Percentiles rank a stretch among this genome's conserved stretches.
Conservation (phyloP, 257 asterid species). For the Nicotiana obtusifolia region DNA sequence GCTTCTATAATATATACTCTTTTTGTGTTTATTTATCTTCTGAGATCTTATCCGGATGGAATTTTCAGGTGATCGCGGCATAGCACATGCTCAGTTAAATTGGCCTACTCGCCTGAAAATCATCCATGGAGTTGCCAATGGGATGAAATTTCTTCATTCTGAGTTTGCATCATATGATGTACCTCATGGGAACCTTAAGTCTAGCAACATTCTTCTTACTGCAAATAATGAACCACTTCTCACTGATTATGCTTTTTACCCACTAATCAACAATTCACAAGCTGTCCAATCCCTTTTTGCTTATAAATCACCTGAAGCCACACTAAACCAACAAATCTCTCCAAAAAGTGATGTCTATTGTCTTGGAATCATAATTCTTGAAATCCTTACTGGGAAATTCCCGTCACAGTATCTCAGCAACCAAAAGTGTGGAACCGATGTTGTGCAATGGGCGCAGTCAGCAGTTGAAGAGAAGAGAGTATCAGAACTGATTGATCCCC, state of each 20-base stretch:
- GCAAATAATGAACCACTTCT: slow-evolving; percentile 60
- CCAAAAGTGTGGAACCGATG: slow-evolving; percentile 76
- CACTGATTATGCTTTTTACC: slow-evolving; percentile 60
- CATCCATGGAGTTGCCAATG: slow-evolving; percentile 70
- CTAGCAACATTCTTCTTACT: slow-evolving; percentile 73
- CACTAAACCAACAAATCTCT: slow-evolving; percentile 42
- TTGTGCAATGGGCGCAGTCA: slow-evolving; percentile 58
- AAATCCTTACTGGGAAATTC: slow-evolving; percentile 63
- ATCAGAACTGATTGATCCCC: slow-evolving; percentile 66
- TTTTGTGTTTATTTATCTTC: background rate
- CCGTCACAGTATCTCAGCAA: slow-evolving; percentile 78
- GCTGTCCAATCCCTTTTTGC: slow-evolving; percentile 51
- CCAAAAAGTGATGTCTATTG: slow-evolving; percentile 83
- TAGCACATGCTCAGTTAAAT: slow-evolving; percentile 47
- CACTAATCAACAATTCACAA: slow-evolving; percentile 53
- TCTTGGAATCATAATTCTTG: slow-evolving; percentile 73
- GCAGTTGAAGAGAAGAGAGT: slow-evolving; percentile 39
- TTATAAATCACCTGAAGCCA: slow-evolving; percentile 62
- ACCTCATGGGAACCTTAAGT: slow-evolving; percentile 93
- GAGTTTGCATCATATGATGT: slow-evolving; percentile 51
- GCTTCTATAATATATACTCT: background rate
- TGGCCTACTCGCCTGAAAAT: slow-evolving; percentile 68
- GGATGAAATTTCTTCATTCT: slow-evolving; percentile 75
- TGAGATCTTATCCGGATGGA: background rate
- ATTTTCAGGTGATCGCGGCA: slow-evolving; percentile 69